phyloP scores from a whole-genome alignment of 1,284 basidiomycete genomes.

The Pisolithus thermaeus region DNA sequence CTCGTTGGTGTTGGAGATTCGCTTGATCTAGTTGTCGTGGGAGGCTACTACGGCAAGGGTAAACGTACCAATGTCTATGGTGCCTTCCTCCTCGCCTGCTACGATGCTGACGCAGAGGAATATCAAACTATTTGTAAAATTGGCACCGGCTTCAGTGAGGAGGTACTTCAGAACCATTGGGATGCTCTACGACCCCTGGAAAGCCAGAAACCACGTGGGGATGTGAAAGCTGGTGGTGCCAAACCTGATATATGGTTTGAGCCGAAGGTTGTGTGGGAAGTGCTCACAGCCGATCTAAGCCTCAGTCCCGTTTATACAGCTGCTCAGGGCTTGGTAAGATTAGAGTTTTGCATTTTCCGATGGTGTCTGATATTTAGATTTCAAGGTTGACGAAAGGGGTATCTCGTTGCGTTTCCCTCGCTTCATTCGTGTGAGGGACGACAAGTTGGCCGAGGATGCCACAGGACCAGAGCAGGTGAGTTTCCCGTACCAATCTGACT shows the following conservation, averaged over 20 bases:
- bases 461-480: conserved; percentile 87
- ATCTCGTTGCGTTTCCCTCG: conserved; percentile 96
- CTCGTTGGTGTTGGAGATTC: conserved; percentile 97
- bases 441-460: conserved; percentile 88
- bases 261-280: conserved; percentile 96
- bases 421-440: conserved; percentile 88
- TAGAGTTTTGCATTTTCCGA: conserved; percentile 2
- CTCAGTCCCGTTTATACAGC: conserved; percentile 97
- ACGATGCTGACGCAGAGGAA: conserved; percentile 85
- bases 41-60: conserved; percentile 95
- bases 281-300: conserved; percentile 94
- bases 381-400: conserved; percentile 78
- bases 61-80: conserved; percentile 97
- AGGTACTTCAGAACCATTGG: conserved; percentile 80
- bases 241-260: conserved; percentile 96
- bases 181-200: conserved; percentile 80
- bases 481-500: conserved; percentile 2
- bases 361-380: conserved; percentile 3
- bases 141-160: conserved; percentile 97
- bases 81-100: conserved; percentile 92
- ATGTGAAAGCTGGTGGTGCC: conserved; percentile 82
- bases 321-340: conserved; percentile 84
- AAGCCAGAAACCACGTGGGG: conserved; percentile 60
- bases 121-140: conserved; percentile 99
- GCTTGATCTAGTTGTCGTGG: conserved; percentile 94